Evolutionary conservation across 768 basidiomycete genomes (phyloP), one percentile per base, ranked within the genome.

Genomic region (Filobasidium floriforme): DNA sequence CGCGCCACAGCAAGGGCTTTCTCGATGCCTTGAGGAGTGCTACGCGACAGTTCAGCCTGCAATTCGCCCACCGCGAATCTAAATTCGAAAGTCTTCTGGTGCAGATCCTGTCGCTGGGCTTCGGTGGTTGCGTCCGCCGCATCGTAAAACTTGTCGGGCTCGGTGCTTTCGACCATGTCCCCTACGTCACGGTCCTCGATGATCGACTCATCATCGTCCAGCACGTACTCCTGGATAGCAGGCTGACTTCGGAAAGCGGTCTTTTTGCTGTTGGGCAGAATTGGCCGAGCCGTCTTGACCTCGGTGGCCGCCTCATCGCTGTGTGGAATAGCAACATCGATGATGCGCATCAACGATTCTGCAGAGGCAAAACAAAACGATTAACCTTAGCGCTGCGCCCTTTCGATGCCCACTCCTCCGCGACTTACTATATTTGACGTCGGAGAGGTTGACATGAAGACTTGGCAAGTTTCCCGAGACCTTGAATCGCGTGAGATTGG

Each of bases 291-390:
- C 41, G 41, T 60, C 11, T n/a, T 19, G 22, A 4, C 40, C 69
- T 55, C 65, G 61, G 64, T 14, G 32, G 62, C 66, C 37, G 72
- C 68, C 28, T 84, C 81, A 32, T 75, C 80, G 71, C 97, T 88
- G 66, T 87, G 84, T 15, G 96, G 96, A 44, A 98, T 87, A 32
- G 87, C 85, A 29, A 92, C 87, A 72, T 98, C 93, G 71, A 98
- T 84, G 65, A 98, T 82, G 10, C 90, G 86, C 89, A 99, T 91
- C 52, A 98, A 79, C 0, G 87, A 84, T 79, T 93, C 85, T 85
- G 90, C 92, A 54, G 93, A 80, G n/a, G n/a, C 10, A 14, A 59
- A 26, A 10, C 0, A 37, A 51, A 46, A n/a, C 2, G 18, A 32
- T 71, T 61, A 72, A 70, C 62, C 3, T 37, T 9, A 37, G 32